Percentiles rank a stretch among this genome's conserved stretches.
Conservation (phyloP, 1,284 basidiomycete species). For the Vanrija humicola region DNA sequence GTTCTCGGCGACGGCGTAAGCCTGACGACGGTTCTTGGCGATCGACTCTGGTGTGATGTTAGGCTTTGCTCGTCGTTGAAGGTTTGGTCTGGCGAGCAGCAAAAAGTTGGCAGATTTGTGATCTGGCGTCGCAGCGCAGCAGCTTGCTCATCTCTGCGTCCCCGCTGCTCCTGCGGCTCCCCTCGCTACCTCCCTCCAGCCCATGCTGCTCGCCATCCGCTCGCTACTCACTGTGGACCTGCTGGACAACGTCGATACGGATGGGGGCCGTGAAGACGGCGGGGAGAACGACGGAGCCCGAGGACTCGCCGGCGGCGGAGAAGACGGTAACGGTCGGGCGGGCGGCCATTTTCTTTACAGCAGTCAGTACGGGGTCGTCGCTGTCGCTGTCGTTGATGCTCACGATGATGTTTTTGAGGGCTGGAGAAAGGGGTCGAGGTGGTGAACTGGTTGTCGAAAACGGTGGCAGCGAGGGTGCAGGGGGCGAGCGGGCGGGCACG, state of each 20-base stretch:
- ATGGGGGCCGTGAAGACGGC: constrained; percentile 98
- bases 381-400: background rate
- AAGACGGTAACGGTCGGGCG: constrained; percentile 83
- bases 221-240: constrained; percentile 85
- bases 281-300: constrained; percentile 85
- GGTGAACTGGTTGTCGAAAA: background rate
- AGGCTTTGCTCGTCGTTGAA: background rate
- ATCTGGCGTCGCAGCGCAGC: too few species aligned
- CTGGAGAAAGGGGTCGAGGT: background rate
- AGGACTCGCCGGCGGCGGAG: constrained; percentile 74
- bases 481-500: background rate
- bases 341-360: constrained; percentile 65
- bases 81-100: background rate
- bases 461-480: background rate
- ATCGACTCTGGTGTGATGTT: constrained; percentile 71
- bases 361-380: background rate
- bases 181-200: background rate
- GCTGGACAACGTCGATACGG: constrained; percentile 95
- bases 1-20: constrained; percentile 94
- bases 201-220: background rate
- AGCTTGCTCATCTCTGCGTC: background rate
- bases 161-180: background rate
- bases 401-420: background rate
- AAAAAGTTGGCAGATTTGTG: too few species aligned
- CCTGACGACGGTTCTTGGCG: constrained; percentile 97